These are phyloP conservation scores for Vaccinium macrocarpon DNA, from an alignment of 148 eudicot genomes.

Conservation along the genomic window DNA sequence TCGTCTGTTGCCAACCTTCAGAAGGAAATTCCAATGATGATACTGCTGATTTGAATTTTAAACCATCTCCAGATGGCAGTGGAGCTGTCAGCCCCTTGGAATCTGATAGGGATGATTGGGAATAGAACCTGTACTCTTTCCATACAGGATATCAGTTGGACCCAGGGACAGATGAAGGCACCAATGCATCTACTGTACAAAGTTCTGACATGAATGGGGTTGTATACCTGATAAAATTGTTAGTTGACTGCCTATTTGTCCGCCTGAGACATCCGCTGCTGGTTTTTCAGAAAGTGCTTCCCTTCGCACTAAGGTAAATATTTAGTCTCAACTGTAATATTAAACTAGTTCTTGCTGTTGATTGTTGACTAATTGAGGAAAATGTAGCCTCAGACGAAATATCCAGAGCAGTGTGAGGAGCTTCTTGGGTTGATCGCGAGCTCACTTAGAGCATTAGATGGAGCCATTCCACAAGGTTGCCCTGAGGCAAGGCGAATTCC, in stretches of 20 bases:
- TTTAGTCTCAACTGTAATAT: conserved; percentile 13
- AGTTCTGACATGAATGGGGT: conserved; percentile 49
- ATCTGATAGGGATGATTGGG: conserved; percentile 57
- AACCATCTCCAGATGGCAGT: conserved; percentile 47
- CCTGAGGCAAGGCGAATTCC: conserved; percentile 95
- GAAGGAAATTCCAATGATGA: conserved; percentile 59
- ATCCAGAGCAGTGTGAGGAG: conserved; percentile 99
- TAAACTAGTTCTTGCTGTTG: conserved; percentile 30
- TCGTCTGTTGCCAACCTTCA: conserved; percentile 96
- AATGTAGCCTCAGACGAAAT: conserved; percentile 61
- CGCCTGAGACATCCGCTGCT: conserved; percentile 72
- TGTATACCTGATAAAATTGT: conserved; percentile 41
- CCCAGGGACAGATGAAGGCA: conserved; percentile 43
- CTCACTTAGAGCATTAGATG: conserved; percentile 87
- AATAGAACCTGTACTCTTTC: conserved; percentile 40
- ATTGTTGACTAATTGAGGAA: conserved; percentile 34
- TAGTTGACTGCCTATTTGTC: conserved; percentile 49
- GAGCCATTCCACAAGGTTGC: conserved; percentile 91
- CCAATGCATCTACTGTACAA: conserved; percentile 60
- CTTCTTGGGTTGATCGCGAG: conserved; percentile 89
- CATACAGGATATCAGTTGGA: conserved; percentile 59
- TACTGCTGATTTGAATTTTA: conserved; percentile 49
- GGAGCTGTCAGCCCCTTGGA: conserved; percentile 46
- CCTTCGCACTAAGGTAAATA: conserved; percentile 66
- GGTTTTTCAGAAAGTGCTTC: conserved; percentile 58